Conservation (phyloP, 495 filamentous ascomycete genomes). For the Penicillium flavigenum region DNA sequence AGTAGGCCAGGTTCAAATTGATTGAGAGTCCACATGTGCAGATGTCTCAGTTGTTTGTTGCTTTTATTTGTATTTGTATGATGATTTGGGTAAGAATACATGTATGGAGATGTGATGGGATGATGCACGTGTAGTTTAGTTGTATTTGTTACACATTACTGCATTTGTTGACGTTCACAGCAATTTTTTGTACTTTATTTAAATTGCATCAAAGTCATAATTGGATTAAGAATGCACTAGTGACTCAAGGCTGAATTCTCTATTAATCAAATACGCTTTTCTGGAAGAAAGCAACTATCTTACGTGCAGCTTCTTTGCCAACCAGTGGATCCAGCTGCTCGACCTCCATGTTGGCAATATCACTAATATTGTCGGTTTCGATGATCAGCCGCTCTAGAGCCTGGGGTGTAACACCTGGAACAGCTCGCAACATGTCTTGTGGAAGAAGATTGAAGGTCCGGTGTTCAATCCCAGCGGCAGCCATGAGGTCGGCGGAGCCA, state of each 20-base stretch:
- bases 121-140: slow-evolving; percentile 5
- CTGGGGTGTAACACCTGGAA: slow-evolving; percentile 83
- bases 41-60: slow-evolving; percentile 33
- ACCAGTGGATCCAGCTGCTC: slow-evolving; percentile 70
- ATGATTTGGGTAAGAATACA: background rate
- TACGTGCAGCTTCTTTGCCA: slow-evolving; percentile 74
- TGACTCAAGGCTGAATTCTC: background rate
- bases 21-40: slow-evolving; percentile 18
- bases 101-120: background rate
- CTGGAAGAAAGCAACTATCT: slow-evolving; percentile 81
- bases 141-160: background rate
- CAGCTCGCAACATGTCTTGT: slow-evolving; percentile 82
- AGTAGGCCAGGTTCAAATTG: background rate
- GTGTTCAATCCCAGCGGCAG: slow-evolving; percentile 52
- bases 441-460: slow-evolving; percentile 63
- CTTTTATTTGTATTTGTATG: background rate
- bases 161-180: background rate
- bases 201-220: background rate
- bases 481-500: slow-evolving; percentile 58
- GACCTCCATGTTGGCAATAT: slow-evolving; percentile 82
- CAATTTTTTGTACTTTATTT: background rate
- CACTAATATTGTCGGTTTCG: slow-evolving; percentile 72
- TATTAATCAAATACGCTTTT: slow-evolving; percentile 67
- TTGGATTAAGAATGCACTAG: background rate
- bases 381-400: slow-evolving; percentile 68